phyloP scores from a whole-genome alignment of 2,329 filamentous ascomycete genomes.

The Penicillium sclerotigenum region DNA sequence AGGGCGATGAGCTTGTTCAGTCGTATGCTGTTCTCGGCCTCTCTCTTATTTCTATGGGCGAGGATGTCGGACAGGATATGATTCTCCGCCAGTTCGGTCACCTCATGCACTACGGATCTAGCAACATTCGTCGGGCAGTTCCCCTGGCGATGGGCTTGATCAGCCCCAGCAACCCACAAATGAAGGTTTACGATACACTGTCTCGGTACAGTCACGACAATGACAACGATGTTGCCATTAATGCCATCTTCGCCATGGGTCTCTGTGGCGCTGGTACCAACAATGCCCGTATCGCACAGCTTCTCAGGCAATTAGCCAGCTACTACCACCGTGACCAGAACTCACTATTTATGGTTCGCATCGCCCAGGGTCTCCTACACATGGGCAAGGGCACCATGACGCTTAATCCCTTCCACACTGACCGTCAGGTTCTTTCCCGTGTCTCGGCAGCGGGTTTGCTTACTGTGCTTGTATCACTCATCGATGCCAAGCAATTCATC shows the following conservation, averaged over 20 bases:
- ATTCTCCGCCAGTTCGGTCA: conserved; percentile 95
- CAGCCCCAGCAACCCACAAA: conserved; percentile 96
- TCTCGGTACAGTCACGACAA: conserved; percentile 98
- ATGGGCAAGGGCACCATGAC: conserved; percentile 99
- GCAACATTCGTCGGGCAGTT: conserved; percentile 94
- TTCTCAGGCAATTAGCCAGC: conserved; percentile 89
- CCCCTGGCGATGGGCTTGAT: conserved; percentile 95
- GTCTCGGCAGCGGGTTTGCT: conserved; percentile 87
- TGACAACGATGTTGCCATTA: conserved; percentile 95
- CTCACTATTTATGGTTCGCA: conserved; percentile 97
- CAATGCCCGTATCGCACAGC: conserved; percentile 91
- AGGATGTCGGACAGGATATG: conserved; percentile 98
- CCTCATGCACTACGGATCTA: conserved; percentile 97
- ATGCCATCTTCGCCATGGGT: conserved; percentile 99
- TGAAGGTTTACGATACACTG: conserved; percentile 99
- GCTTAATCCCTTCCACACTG: conserved; percentile 98
- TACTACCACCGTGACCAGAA: conserved; percentile 98
- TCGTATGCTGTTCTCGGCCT: conserved; percentile 94
- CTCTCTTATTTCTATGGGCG: conserved; percentile 93
- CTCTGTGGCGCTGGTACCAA: conserved; percentile 95
- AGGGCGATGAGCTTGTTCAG: conserved; percentile 91
- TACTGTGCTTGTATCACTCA: conserved; percentile 85
- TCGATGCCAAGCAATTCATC: conserved; percentile 87
- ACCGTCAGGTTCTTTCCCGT: conserved; percentile 88
- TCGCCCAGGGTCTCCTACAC: conserved; percentile 93